A percentile compares a stretch with the other conserved stretches of the same genome.
Evolutionary conservation across 768 basidiomycete species (phyloP).

Genomic region (Pisolithus microcarpus): DNA sequence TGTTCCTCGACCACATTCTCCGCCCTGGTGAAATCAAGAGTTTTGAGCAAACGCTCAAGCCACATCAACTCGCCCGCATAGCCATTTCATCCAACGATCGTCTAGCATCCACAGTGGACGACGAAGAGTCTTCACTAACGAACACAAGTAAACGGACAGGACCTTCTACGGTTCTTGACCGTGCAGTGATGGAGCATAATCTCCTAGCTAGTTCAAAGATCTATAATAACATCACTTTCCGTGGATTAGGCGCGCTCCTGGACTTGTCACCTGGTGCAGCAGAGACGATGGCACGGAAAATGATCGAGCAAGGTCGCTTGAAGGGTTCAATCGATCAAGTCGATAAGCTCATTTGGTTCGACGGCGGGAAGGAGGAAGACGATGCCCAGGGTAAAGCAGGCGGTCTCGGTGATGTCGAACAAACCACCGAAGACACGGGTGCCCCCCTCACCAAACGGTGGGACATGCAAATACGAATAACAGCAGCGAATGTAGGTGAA

Average conservation of each 20-base stretch:
- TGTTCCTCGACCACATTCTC: constrained; percentile 97
- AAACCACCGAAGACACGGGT: constrained; percentile 81
- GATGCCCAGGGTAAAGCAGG: constrained; percentile 93
- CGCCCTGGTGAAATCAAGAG: constrained; percentile 82
- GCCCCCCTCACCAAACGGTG: constrained; percentile 90
- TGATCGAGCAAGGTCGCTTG: constrained; percentile 96
- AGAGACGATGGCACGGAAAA: constrained; percentile 94
- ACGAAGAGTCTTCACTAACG: constrained; percentile 48
- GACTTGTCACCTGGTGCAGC: constrained; percentile 89
- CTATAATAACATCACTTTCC: constrained; percentile 95
- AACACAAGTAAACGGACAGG: constrained; percentile 74
- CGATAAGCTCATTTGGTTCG: constrained; percentile 90
- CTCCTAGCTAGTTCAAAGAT: constrained; percentile 93
- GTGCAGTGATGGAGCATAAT: constrained; percentile 99
- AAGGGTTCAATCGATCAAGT: constrained; percentile 95
- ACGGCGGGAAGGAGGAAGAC: constrained; percentile 78
- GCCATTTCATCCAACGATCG: constrained; percentile 78
- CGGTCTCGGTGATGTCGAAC: constrained; percentile 81
- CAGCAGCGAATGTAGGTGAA: constrained; percentile 70
- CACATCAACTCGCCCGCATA: constrained; percentile 92
- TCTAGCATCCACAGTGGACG: constrained; percentile 59
- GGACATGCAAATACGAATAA: constrained; percentile 89
- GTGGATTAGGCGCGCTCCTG: constrained; percentile 84
- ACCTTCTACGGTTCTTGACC: constrained; percentile 91
- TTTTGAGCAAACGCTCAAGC: constrained; percentile 80